These are phyloP conservation scores for Akanthomyces dipterigenus DNA, from an alignment of 2,329 filamentous ascomycete species.

Conservation along the genomic window DNA sequence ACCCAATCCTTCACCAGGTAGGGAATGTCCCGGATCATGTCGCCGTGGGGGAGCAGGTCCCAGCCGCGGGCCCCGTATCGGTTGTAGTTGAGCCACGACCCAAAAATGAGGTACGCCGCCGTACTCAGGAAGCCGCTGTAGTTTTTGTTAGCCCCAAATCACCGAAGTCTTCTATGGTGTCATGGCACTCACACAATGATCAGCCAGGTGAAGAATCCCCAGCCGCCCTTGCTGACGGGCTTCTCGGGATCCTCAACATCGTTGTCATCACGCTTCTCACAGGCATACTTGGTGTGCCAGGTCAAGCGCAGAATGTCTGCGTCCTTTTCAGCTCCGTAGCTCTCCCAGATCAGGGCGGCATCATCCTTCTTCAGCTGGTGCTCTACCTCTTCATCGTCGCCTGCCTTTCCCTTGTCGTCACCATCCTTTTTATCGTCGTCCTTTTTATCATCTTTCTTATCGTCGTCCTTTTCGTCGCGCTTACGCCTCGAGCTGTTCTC, in stretches of 20 bases:
- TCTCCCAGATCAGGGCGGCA: conserved; percentile 67
- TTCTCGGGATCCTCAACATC: conserved; percentile 33
- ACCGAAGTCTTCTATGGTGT: too few relatives aligned
- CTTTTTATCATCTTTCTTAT: conserved; percentile 31
- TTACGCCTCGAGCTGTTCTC: conserved; percentile 30
- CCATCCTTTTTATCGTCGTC: conserved; percentile 27
- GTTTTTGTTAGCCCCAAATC: conserved; percentile 3
- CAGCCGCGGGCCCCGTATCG: conserved; percentile 90
- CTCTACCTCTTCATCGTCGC: conserved; percentile 36
- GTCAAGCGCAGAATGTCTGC: conserved; percentile 62
- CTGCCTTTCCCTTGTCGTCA: conserved; percentile 14
- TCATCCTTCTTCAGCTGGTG: conserved; percentile 47
- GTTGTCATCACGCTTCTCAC: conserved; percentile 48
- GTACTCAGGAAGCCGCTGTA: conserved; percentile 73
- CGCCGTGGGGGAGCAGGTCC: conserved; percentile 89
- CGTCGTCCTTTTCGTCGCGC: conserved; percentile 21
- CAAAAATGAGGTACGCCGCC: conserved; percentile 91
- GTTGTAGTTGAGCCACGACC: conserved; percentile 98
- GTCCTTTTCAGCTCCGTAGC: conserved; percentile 58
- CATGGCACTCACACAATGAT: conserved; percentile 72
- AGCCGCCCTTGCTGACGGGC: conserved; percentile 48
- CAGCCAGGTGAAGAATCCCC: conserved; percentile 98
- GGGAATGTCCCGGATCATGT: conserved; percentile 85
- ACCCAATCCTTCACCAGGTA: conserved; percentile 89
- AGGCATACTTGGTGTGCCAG: conserved; percentile 86